These are phyloP conservation scores for Pythium dissotocum DNA, from an alignment of 352 stramenopile species.

Conservation along the genomic window DNA sequence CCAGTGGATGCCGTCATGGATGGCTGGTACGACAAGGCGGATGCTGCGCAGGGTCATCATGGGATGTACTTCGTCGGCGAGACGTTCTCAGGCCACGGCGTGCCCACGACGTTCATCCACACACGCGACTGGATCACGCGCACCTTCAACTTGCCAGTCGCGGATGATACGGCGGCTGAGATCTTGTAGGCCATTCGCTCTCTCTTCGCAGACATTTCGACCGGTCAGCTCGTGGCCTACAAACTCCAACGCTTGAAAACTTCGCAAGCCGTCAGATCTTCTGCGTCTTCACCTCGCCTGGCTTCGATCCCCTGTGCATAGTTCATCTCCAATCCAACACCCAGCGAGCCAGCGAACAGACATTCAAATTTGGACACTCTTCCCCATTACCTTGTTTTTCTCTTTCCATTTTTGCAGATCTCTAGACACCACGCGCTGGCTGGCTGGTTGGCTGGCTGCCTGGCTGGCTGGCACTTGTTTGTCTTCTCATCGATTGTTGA, in stretches of 20 bases:
- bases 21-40: constrained; percentile 18
- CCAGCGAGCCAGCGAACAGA: neutral
- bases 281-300: too few species aligned
- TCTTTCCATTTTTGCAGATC: constrained; percentile 1
- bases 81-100: constrained; percentile 16
- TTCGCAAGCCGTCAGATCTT: too few species aligned
- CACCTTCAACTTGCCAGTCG: constrained; percentile 8
- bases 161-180: too few species aligned
- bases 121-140: constrained; percentile 14
- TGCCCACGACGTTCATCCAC: constrained; percentile 19
- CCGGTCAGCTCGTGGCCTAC: too few species aligned
- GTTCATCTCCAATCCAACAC: neutral
- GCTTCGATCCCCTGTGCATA: too few species aligned
- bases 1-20: neutral
- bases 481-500: neutral
- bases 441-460: neutral
- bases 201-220: too few species aligned
- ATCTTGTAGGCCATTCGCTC: too few species aligned
- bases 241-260: too few species aligned
- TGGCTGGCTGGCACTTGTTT: neutral
- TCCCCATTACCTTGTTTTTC: constrained; percentile 3
- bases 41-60: constrained; percentile 17
- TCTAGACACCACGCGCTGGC: neutral
- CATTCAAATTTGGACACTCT: neutral
- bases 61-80: constrained; percentile 17